Percentiles rank a stretch among this genome's conserved stretches.
These are phyloP conservation scores for Licmophora abbreviata DNA, from an alignment of 108 stramenopile species.

Conservation along the genomic window DNA sequence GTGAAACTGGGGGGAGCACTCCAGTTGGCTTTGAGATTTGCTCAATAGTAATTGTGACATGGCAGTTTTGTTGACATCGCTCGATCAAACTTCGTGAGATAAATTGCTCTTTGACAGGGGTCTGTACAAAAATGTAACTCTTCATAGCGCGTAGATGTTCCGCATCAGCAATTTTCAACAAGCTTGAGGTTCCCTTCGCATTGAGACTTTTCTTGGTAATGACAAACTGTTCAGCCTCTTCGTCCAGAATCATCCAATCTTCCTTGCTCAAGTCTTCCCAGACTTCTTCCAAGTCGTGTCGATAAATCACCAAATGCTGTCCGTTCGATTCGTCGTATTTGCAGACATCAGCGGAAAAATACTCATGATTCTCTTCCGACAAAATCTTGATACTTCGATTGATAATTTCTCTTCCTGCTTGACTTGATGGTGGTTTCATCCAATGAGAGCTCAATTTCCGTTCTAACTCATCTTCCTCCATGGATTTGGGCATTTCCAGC, in stretches of 20 bases:
- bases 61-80: constrained; percentile 49
- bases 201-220: constrained; percentile 33
- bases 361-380: constrained; percentile 57
- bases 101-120: constrained; percentile 58
- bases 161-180: constrained; percentile 3
- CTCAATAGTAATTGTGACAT: constrained; percentile 51
- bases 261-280: constrained; percentile 68
- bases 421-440: constrained; percentile 30
- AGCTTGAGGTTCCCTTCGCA: constrained; percentile 1
- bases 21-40: constrained; percentile 24
- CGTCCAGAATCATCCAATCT: constrained; percentile 82
- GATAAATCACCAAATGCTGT: constrained; percentile 64
- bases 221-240: constrained; percentile 54
- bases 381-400: constrained; percentile 67
- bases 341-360: constrained; percentile 67
- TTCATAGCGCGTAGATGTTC: constrained; percentile 16
- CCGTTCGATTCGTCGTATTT: constrained; percentile 55
- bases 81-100: constrained; percentile 37
- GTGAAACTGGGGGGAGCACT: constrained; percentile 7
- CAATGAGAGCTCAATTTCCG: constrained; percentile 48
- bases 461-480: constrained; percentile 56
- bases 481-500: constrained; percentile 68
- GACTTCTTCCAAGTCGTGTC: constrained; percentile 55
- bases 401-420: constrained; percentile 59
- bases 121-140: constrained; percentile 63